Base-by-base conservation (phyloP, 2,329 filamentous ascomycete genomes). In the Helminthosporium solani region DNA sequence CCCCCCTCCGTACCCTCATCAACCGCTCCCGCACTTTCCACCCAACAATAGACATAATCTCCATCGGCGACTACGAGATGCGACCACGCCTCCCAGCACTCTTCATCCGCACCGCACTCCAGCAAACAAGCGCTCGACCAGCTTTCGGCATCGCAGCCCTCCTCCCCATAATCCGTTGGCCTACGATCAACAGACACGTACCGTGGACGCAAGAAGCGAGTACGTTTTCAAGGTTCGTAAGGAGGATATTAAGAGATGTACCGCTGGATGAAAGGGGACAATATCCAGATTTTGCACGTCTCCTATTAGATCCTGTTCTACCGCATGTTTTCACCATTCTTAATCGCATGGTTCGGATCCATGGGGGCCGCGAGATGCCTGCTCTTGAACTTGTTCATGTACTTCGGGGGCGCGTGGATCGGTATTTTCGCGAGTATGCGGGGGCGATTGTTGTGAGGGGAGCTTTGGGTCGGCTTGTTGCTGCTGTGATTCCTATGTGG, bases 281-380 rank as follows among this genome's bases (percentile, higher is more conserved):
- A 6, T 40, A 40, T 16, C 30, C 36, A 20, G 5, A 7, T 1
- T 33, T 27, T 15, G 27, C 33, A 15, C 19, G 9, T 1, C 14
- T 23, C 7, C 11, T 45, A 4, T 21, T 45, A 5, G 33, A 40
- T 28, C 43, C 43, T 3, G 16, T 36, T 2, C 30, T 45, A 3
- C 37, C 43, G 14, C 36, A 40, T 12, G 20, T 45, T 12, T 45
- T 35, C 21, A 16, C 43, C n/a, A 15, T 45, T 20, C 31, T 45
- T 5, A 35, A 40, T 21, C 43, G 43, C 15, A 30, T 45, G 1
- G 31, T 30, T 7, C 11, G 27, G 2, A 12, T 40, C 6, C 18
- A 28, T n/a, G 19, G 34, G 20, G 36, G 25, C 7, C 12, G 5
- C 4, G 15, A 15, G 7, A 23, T 40, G 8, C 11, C 15, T 6